Base-by-base conservation (phyloP, 2,329 filamentous ascomycete genomes). In the Calonectria pteridis region DNA sequence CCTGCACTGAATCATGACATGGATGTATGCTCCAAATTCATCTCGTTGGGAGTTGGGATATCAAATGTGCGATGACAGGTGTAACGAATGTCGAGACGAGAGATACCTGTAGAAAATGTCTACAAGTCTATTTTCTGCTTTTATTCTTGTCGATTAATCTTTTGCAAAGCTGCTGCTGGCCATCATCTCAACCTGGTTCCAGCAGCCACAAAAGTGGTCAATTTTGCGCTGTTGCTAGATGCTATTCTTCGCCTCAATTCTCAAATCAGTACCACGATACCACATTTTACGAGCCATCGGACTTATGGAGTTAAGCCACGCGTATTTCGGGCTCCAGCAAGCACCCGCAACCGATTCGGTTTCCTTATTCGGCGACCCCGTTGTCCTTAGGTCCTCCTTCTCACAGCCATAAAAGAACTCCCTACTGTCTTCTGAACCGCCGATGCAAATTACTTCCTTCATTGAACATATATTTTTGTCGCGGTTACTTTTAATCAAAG, bases 1-100 rank as follows among this genome's bases (percentile, higher is more conserved):
- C 55, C 55, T 59, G 55, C 33, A 40, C n/a, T 59, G 55, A 59
- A 40, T 59, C 55, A 59, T 40, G 33, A 35, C 55, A 59, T 33
- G 55, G 55, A 28, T 59, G 11, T 3, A 28, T 4, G 43, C n/a
- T 10, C 43, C n/a, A 46, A n/a, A 46, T n/a, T 2, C n/a, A 23
- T 23, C 20, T 40, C n/a, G 20, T 46, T 23, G 43, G 43, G 43
- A 23, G n/a, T 46, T 46, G 43, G 11, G 16, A 11, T 4, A 46
- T 23, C n/a, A 23, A 23, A 23, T 46, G 20, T 10, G 10, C 13
- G 43, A n/a, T 46, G 43, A 13, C 43, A 11, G 43, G 5, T 23
- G 9, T 46, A n/a, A 46, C n/a, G n/a, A 23, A 23, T 23, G 7
- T 23, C n/a, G 4, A 46, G 6, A 46, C n/a, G 20, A n/a, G 20